Evolutionary conservation across 305 asterid genomes (phyloP).

Genomic region (Striga hermonthica): DNA sequence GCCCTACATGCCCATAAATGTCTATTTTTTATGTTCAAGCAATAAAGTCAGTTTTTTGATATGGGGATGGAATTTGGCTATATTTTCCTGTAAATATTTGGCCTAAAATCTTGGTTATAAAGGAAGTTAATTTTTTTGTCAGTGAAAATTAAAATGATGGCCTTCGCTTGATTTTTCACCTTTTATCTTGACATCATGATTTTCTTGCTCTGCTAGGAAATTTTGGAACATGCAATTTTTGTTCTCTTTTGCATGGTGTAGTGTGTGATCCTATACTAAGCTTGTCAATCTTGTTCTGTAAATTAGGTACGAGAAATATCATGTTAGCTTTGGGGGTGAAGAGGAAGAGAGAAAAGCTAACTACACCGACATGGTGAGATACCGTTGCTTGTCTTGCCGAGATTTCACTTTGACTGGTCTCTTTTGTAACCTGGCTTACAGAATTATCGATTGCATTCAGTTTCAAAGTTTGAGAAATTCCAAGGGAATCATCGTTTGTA

Average conservation of each 20-base stretch:
- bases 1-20: too few species aligned
- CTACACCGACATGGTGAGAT: constrained; percentile 88
- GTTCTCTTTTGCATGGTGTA: constrained; percentile 8
- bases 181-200: neutral
- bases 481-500: constrained; percentile 2
- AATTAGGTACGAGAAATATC: constrained; percentile 92
- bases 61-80: neutral
- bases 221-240: neutral
- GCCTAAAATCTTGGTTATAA: neutral
- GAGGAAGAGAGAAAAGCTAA: constrained; percentile 87
- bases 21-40: neutral
- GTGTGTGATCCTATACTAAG: constrained; percentile 12
- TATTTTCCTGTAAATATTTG: neutral
- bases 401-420: constrained; percentile 6
- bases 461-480: constrained; percentile 15
- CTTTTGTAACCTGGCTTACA: neutral
- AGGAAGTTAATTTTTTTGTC: neutral
- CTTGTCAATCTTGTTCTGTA: constrained; percentile 25
- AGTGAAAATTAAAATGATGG: neutral
- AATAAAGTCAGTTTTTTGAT: neutral
- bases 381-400: constrained; percentile 18
- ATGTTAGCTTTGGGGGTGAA: constrained; percentile 83
- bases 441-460: neutral
- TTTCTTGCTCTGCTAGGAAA: constrained; percentile 12
- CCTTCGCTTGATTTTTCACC: neutral